These are phyloP conservation scores for Fusarium heterosporum DNA, from an alignment of 2,329 filamentous ascomycete genomes.

Conservation along the genomic window DNA sequence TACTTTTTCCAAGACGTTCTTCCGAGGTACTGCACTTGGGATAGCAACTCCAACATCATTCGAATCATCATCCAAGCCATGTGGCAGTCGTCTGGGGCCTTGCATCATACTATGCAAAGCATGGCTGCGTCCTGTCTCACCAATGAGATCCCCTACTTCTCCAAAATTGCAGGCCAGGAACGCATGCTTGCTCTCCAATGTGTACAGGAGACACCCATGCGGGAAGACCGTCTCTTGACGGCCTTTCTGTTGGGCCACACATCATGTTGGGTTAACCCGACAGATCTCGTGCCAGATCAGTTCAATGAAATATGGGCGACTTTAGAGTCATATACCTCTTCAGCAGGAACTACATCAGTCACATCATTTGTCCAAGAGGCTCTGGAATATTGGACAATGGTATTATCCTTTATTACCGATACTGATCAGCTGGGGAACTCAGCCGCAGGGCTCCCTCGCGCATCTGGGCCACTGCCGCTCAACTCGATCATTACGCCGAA, in stretches of 20 bases:
- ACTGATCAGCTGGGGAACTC: not conserved
- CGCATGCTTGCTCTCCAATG: slow-evolving; percentile 2
- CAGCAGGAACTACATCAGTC: not conserved
- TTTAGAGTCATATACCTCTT: not conserved
- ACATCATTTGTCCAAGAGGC: slow-evolving; percentile 1
- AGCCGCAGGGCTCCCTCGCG: not conserved
- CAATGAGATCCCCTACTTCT: slow-evolving; percentile 2
- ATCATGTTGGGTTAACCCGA: slow-evolving; percentile 1
- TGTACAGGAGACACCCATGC: not conserved
- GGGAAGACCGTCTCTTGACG: not conserved
- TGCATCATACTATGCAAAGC: slow-evolving; percentile 10
- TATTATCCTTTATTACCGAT: not conserved
- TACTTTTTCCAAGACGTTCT: slow-evolving; percentile 9
- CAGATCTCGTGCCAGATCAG: slow-evolving; percentile 5
- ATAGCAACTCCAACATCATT: slow-evolving; percentile 1
- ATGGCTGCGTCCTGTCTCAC: slow-evolving; percentile 8
- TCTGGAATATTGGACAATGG: slow-evolving; percentile 4
- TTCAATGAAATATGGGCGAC: slow-evolving; percentile 5
- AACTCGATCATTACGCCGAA: not conserved
- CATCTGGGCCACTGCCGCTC: not conserved
- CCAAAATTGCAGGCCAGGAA: slow-evolving; percentile 1
- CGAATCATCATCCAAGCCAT: not conserved
- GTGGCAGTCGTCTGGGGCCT: slow-evolving; percentile 5
- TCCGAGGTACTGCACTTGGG: slow-evolving; percentile 2
- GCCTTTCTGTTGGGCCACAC: not conserved